These are phyloP conservation scores for Herpetomonas tarakana DNA, from an alignment of 208 protist genomes.

Conservation along the genomic window DNA sequence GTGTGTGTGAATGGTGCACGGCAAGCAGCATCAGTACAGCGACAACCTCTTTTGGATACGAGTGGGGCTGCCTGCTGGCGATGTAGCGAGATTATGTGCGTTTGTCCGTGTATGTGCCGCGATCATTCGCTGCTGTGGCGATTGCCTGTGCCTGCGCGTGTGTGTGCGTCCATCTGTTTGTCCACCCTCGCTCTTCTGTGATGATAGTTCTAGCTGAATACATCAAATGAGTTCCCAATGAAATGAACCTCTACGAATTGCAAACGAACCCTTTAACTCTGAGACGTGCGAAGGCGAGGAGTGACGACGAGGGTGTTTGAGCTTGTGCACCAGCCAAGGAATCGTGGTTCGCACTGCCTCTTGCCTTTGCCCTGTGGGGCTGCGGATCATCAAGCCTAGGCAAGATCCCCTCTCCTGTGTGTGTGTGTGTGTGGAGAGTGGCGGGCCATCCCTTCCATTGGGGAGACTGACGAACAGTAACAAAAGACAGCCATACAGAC, in stretches of 20 bases:
- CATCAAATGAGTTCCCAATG: conserved; percentile 11
- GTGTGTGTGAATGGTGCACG: conserved; percentile 7
- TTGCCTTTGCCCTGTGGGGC: background rate
- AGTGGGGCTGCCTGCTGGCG: background rate
- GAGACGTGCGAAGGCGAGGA: too few relatives aligned
- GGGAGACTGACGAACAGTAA: too few relatives aligned
- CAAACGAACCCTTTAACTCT: conserved; percentile 5
- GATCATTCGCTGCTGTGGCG: too few relatives aligned
- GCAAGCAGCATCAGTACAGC: conserved; percentile 4
- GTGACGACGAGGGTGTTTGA: too few relatives aligned
- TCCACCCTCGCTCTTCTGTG: background rate
- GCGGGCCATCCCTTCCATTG: too few relatives aligned
- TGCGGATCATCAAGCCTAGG: background rate
- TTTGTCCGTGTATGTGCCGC: background rate
- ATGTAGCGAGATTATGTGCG: background rate
- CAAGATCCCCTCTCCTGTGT: background rate
- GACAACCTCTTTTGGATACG: background rate
- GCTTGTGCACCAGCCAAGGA: background rate
- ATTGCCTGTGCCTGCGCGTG: too few relatives aligned
- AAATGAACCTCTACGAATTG: conserved; percentile 1
- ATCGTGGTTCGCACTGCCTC: background rate
- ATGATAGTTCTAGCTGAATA: background rate
- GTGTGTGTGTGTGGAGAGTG: background rate
- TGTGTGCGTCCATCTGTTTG: too few relatives aligned
- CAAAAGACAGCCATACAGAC: too few relatives aligned